Conservation (phyloP, 2,329 filamentous ascomycete genomes). For the Colletotrichum euphorbiae region DNA sequence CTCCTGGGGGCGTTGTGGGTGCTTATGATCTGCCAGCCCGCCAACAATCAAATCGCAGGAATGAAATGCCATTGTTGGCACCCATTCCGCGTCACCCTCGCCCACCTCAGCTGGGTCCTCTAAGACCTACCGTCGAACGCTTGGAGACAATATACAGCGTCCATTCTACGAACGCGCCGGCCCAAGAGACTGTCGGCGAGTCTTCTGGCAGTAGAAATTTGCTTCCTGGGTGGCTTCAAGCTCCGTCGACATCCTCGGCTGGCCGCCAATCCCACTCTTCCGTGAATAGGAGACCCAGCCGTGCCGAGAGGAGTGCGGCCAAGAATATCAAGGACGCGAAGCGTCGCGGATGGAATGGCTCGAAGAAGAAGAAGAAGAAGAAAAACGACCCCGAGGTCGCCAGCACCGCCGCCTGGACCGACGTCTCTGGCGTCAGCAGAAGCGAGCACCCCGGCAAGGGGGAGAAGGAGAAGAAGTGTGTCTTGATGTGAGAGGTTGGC, state of each 20-base stretch:
- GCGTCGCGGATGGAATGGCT: constrained; percentile 65
- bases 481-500: constrained; percentile 59
- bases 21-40: constrained; percentile 61
- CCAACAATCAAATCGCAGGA: constrained; percentile 47
- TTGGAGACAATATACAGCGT: constrained; percentile 67
- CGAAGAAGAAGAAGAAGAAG: constrained; percentile 53
- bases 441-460: constrained; percentile 45
- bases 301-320: constrained; percentile 69
- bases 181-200: constrained; percentile 18
- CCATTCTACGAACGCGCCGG: constrained; percentile 30
- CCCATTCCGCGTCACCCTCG: constrained; percentile 65
- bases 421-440: constrained; percentile 53
- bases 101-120: constrained; percentile 48
- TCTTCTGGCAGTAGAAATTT: constrained; percentile 37
- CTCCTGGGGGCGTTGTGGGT: constrained; percentile 65
- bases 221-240: constrained; percentile 49
- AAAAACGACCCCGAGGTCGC: constrained; percentile 52
- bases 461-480: constrained; percentile 62
- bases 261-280: constrained; percentile 55
- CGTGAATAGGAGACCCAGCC: constrained; percentile 62
- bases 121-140: constrained; percentile 62
- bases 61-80: constrained; percentile 62
- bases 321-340: constrained; percentile 73
- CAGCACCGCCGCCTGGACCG: constrained; percentile 65
- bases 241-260: constrained; percentile 48